Conservation (phyloP, 805 yeast species). For the Wickerhamiella azymoides region DNA sequence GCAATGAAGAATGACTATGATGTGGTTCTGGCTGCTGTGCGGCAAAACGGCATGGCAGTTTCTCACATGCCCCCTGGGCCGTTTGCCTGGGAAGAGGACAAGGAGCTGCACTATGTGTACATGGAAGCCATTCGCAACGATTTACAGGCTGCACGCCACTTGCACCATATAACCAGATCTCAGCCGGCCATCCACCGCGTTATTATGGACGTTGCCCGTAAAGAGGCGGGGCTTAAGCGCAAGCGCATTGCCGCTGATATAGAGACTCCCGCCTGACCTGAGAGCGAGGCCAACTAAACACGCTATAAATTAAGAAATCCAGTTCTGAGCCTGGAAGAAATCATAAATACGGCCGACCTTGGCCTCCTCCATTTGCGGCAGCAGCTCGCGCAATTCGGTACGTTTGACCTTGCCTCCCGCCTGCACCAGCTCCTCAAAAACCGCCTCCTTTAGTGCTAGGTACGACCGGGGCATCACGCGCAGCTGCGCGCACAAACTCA, state of each 20-base stretch:
- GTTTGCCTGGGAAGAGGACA: too few species aligned
- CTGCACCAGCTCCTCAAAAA: conserved; percentile 75
- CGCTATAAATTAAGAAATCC: conserved; percentile 34
- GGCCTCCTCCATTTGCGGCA: conserved; percentile 69
- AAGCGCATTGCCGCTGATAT: too few species aligned
- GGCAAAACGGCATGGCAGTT: neutral
- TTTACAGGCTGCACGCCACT: too few species aligned
- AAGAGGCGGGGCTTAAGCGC: too few species aligned
- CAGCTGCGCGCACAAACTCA: conserved; percentile 65
- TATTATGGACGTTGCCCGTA: too few species aligned
- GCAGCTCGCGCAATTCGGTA: conserved; percentile 62
- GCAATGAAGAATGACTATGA: neutral
- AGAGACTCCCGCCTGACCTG: too few species aligned
- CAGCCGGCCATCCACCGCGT: too few species aligned
- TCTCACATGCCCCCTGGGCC: too few species aligned
- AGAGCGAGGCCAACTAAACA: too few species aligned
- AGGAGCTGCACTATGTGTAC: too few species aligned
- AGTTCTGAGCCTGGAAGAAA: conserved; percentile 81
- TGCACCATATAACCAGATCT: too few species aligned
- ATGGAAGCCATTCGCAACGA: too few species aligned
- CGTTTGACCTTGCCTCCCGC: conserved; percentile 75
- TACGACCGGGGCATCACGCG: conserved; percentile 88
- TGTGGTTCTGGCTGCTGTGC: neutral
- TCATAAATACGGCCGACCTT: conserved; percentile 84
- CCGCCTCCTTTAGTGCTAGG: conserved; percentile 75